Base-by-base conservation (phyloP, 1,284 basidiomycete genomes). In the Microbotryum violaceum region DNA sequence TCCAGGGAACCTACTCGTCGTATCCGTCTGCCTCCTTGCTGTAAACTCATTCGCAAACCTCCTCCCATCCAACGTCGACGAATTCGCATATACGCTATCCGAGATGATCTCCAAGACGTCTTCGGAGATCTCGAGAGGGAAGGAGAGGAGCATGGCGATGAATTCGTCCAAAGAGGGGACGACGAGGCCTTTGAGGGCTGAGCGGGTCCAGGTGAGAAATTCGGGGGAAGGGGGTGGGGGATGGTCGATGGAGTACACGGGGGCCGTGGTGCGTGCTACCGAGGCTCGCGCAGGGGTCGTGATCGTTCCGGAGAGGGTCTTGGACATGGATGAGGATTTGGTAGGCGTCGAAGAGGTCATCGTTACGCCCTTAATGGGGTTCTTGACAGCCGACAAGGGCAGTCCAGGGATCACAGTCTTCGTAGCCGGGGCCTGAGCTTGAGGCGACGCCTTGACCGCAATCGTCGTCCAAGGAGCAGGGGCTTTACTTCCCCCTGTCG, bases 1-100 rank as follows among this genome's bases (percentile, higher is more conserved):
- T 37, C 46, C 20, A 53, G 66, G 66, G 61, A 63, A 69, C 21
- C 67, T 54, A 9, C 62, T 65, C 3, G 63, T 61, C 52, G 65
- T 65, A 44, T 72, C 71, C 45, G 66, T 66, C 50, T 67, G 61
- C n/a, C 71, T 60, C 6, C 70, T 63, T 18, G 66, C 54, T 1
- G 66, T 60, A 47, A 67, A 72, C 54, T 70, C 68, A 62, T 71
- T 70, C 31, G 70, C 68, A 58, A 98, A 98, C 33, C 93, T 83
- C 58, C 93, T 82, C 1, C 96, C 96, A 72, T 98, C 92, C 48
- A 99, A 82, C 2, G 90, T 98, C 27, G 89, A 88, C 70, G 89
- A 92, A 71, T 88, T 91, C 47, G 89, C 87, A 74, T 98, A 98
- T 60, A 98, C 70, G 16, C 63, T 70, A 73, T 96, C 92, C 23